Evolutionary conservation across 768 basidiomycete genomes (phyloP).

Genomic region (Hericium rajendrae): DNA sequence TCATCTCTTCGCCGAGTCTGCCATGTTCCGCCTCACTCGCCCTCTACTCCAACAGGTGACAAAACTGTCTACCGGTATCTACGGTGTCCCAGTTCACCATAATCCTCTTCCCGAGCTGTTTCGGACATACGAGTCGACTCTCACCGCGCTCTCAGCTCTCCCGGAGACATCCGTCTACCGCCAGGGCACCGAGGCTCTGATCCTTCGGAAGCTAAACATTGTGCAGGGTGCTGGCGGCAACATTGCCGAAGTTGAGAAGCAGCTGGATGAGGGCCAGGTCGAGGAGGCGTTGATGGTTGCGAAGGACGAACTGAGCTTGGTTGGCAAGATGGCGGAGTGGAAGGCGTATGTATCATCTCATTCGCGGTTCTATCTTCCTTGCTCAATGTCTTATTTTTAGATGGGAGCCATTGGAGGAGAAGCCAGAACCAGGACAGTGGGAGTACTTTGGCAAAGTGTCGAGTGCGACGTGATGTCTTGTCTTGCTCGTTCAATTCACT

Average conservation of each 20-base stretch:
- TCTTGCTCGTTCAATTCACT: neutral
- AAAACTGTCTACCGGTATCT: constrained; percentile 79
- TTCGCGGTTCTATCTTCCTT: neutral
- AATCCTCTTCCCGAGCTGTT: constrained; percentile 75
- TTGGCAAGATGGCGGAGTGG: constrained; percentile 84
- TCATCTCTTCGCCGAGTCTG: constrained; percentile 16
- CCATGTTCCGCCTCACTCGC: constrained; percentile 72
- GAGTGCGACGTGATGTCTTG: constrained; percentile 22
- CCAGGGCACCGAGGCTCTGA: constrained; percentile 79
- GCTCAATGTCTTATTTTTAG: constrained; percentile 22
- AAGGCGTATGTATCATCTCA: constrained; percentile 66
- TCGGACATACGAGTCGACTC: constrained; percentile 69
- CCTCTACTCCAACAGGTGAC: constrained; percentile 52
- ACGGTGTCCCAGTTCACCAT: constrained; percentile 76
- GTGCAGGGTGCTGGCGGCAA: constrained; percentile 63
- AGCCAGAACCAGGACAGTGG: constrained; percentile 80
- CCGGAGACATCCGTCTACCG: constrained; percentile 84
- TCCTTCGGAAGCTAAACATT: constrained; percentile 67
- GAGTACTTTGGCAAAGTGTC: constrained; percentile 60
- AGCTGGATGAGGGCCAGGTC: constrained; percentile 76
- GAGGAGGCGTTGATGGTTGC: constrained; percentile 82
- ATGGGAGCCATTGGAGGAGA: constrained; percentile 85
- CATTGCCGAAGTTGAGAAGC: constrained; percentile 56
- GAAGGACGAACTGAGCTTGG: constrained; percentile 69
- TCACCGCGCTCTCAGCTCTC: constrained; percentile 54